Base-by-base conservation (phyloP, 805 yeast genomes). In the Metschnikowia santaceciliae region DNA sequence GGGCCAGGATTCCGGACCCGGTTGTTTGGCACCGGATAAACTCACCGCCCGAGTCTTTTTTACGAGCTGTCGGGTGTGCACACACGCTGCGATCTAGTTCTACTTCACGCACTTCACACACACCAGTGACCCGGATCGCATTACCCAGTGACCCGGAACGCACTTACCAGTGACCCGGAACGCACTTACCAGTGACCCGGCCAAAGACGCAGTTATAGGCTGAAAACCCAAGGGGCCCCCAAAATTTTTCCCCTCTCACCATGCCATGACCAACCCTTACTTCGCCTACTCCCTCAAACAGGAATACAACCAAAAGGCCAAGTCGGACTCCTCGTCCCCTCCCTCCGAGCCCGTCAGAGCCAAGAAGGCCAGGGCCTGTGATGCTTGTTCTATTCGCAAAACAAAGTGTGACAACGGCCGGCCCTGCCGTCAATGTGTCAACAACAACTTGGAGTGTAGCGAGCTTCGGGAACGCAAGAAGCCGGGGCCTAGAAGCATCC, bases 321-420 rank as follows among this genome's bases (percentile, higher is more conserved):
- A 34, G 17, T 46, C 41, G 11, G 42, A 49, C 17, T 36, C 41
- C 6, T 6, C 41, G 7, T 8, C 30, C 30, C 48, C 48, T 19
- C 32, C 26, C 23, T 26, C 33, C 3, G 55, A 55, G 45, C 44
- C 44, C 15, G 40, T 19, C 26, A 34, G n/a, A 26, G 8, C 32
- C 19, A 63, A 64, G 52, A 64, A 63, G 42, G 60, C 63, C 7
- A 54, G 76, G 34, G 77, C 77, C 7, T 73, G 77, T 51, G 77
- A 73, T 52, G 75, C 72, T 10, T 73, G 77, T 61, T 74, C 76
- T 19, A 62, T 68, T 15, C 55, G 76, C 32, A 73, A 73, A 54
- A 71, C 72, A 26, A 67, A 65, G 50, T 73, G 78, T 57, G 75
- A 71, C 46, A 58, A 60, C 11, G 53, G 57, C 33, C 61, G 75